These are phyloP conservation scores for Trichoderma asperelloides DNA, from an alignment of 495 filamentous ascomycete genomes.

Conservation along the genomic window DNA sequence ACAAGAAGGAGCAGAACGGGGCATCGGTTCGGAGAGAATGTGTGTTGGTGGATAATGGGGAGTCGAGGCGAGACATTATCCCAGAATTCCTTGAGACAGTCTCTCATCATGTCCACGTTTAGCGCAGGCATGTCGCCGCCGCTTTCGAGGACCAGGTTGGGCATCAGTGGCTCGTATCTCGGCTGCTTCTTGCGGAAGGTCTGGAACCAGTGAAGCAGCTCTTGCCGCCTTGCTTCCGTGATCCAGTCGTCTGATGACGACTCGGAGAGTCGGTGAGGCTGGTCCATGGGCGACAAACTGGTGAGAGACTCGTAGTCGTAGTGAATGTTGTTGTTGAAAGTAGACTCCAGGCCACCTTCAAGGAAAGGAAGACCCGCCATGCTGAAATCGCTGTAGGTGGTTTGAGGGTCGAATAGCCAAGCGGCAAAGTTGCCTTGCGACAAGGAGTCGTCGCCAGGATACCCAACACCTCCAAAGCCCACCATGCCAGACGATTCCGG, in stretches of 20 bases:
- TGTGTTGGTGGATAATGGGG: slow-evolving; percentile 88
- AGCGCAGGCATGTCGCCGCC: slow-evolving; percentile 62
- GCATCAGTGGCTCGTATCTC: slow-evolving; percentile 59
- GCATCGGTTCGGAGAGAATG: slow-evolving; percentile 75
- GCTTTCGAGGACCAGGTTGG: slow-evolving; percentile 60
- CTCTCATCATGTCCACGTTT: slow-evolving; percentile 81
- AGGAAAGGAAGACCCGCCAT: slow-evolving; percentile 36
- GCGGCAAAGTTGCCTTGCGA: slow-evolving; percentile 37
- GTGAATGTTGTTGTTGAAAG: slow-evolving; percentile 42
- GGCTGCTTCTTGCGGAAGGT: slow-evolving; percentile 70
- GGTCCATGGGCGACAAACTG: slow-evolving; percentile 61
- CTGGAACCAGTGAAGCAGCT: slow-evolving; percentile 68
- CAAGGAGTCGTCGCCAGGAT: slow-evolving; percentile 26
- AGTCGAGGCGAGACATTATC: slow-evolving; percentile 85
- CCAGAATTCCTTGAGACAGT: slow-evolving; percentile 90
- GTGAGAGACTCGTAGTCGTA: slow-evolving; percentile 45
- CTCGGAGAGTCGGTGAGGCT: slow-evolving; percentile 60
- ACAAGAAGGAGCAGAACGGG: slow-evolving; percentile 73
- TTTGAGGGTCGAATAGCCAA: slow-evolving; percentile 41
- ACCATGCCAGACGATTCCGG: slow-evolving; percentile 7
- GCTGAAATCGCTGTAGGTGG: slow-evolving; percentile 30
- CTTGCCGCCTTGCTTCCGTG: slow-evolving; percentile 74
- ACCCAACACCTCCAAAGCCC: slow-evolving; percentile 26
- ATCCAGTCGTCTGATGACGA: slow-evolving; percentile 65
- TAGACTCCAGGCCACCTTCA: slow-evolving; percentile 40